Base-by-base conservation (phyloP, 371 early-diverging fungal genomes). In the Apophysomyces elegans region DNA sequence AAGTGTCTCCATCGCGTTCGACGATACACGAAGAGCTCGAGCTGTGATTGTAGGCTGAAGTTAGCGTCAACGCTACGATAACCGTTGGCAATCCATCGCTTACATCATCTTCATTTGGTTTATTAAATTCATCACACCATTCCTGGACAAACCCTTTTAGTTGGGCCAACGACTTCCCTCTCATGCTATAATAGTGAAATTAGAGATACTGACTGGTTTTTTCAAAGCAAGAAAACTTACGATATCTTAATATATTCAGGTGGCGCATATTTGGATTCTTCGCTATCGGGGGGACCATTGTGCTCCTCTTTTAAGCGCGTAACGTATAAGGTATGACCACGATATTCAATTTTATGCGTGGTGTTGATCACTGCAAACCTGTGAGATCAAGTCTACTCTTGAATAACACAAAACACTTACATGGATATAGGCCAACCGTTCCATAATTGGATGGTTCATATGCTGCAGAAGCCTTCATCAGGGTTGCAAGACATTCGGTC, bases 81-180 rank as follows among this genome's bases (percentile, higher is more conserved):
- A 66, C 66, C 45, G 63, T 36, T 14, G 76, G 43, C 1, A 81
- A 26, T 26, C 32, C 32, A 26, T 26, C 2, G 32, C 32, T 58
- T 21, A 37, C 59, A 58, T 81, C 78, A 44, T 81, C 78, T 61
- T 78, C 60, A 4, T 58, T 37, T 6, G 57, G 45, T 50, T 72
- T 67, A 62, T 64, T 26, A 2, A 26, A 76, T 26, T 59, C 65
- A 36, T 73, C 72, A 14, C 71, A 66, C 75, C 73, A 71, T 43
- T 78, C 73, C 69, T 73, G 75, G 45, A 78, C 59, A 58, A 69
- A 69, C 11, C 63, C 60, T 39, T 71, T 65, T 18, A 73, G 62
- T 12, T 9, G 1, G 14, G 9, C 43, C 43, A 43, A 12, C 1
- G 14, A 43, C 0, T 43, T 43, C 14, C 43, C 14, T 43, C 14